phyloP scores from a whole-genome alignment of 257 asterid species.

The Ehretia macrophylla region DNA sequence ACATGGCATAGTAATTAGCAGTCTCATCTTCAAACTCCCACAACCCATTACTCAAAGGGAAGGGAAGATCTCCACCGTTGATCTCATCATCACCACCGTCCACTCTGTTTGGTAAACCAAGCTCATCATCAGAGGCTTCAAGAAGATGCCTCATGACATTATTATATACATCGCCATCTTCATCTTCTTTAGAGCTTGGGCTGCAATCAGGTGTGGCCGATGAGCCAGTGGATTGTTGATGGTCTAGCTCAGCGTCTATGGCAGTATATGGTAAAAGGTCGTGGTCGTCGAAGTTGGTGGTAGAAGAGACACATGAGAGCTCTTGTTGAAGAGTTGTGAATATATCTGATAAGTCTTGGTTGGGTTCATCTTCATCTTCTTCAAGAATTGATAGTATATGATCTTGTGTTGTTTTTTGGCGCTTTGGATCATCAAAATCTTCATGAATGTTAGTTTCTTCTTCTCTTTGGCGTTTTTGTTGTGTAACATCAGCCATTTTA shows the following conservation, averaged over 20 bases:
- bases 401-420: slow-evolving; percentile 52
- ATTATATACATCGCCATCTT: slow-evolving; percentile 31
- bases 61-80: slow-evolving; percentile 19
- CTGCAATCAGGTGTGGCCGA: slow-evolving; percentile 7
- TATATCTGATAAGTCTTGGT: slow-evolving; percentile 52
- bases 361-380: slow-evolving; percentile 43
- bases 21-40: slow-evolving; percentile 84
- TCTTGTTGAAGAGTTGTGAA: slow-evolving; percentile 65
- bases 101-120: slow-evolving; percentile 53
- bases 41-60: slow-evolving; percentile 38
- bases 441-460: slow-evolving; percentile 12
- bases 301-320: slow-evolving; percentile 28
- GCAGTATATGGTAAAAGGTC: no score
- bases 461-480: slow-evolving; percentile 62
- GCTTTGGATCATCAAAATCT: slow-evolving; percentile 27
- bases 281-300: slow-evolving; percentile 21
- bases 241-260: slow-evolving; percentile 11
- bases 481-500: slow-evolving; percentile 28
- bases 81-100: slow-evolving; percentile 22
- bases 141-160: slow-evolving; percentile 79
- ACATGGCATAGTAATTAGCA: slow-evolving; percentile 47
- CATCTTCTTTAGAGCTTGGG: slow-evolving; percentile 14
- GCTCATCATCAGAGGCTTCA: slow-evolving; percentile 89
- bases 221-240: background rate
- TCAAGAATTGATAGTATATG: slow-evolving; percentile 60